These are phyloP conservation scores for Parastagonospora avenae DNA, from an alignment of 2,329 filamentous ascomycete species.

Conservation along the genomic window DNA sequence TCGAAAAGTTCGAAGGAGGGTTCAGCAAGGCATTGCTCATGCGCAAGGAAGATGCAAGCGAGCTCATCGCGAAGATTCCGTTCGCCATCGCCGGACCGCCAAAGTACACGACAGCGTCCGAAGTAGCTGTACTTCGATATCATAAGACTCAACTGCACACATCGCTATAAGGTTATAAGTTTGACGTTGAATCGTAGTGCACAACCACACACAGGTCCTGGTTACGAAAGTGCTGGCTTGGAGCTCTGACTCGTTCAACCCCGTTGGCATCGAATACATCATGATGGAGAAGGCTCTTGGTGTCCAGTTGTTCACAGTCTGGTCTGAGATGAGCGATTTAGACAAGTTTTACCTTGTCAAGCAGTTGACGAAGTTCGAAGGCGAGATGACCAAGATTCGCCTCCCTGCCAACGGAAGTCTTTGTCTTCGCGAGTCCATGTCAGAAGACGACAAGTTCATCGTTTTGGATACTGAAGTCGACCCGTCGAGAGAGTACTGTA, in stretches of 20 bases:
- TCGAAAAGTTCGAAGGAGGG: slow-evolving; percentile 41
- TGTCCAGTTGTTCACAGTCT: slow-evolving; percentile 32
- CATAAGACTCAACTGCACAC: slow-evolving; percentile 5
- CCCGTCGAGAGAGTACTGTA: slow-evolving; percentile 19
- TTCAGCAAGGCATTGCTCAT: slow-evolving; percentile 41
- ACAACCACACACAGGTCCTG: slow-evolving; percentile 24
- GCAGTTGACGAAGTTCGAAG: slow-evolving; percentile 31
- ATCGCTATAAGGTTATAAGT: slow-evolving; percentile 24
- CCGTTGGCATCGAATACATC: slow-evolving; percentile 43
- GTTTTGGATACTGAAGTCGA: slow-evolving; percentile 10
- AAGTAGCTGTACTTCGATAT: slow-evolving; percentile 42
- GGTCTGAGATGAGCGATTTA: slow-evolving; percentile 30
- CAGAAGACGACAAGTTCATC: slow-evolving; percentile 4
- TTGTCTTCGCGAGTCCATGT: slow-evolving; percentile 30
- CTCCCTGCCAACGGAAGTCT: slow-evolving; percentile 39
- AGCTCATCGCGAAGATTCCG: slow-evolving; percentile 25
- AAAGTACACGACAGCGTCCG: slow-evolving; percentile 42
- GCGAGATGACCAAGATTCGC: slow-evolving; percentile 21
- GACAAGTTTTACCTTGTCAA: slow-evolving; percentile 31
- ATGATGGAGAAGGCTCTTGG: slow-evolving; percentile 43
- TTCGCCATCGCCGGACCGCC: slow-evolving; percentile 38
- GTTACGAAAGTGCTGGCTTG: slow-evolving; percentile 37
- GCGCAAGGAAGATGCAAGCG: slow-evolving; percentile 21
- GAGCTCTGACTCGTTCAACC: slow-evolving; percentile 30
- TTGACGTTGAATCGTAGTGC: too few relatives aligned